Conservation (phyloP, 129 eudicot genomes). For the Kitagawia praeruptora region DNA sequence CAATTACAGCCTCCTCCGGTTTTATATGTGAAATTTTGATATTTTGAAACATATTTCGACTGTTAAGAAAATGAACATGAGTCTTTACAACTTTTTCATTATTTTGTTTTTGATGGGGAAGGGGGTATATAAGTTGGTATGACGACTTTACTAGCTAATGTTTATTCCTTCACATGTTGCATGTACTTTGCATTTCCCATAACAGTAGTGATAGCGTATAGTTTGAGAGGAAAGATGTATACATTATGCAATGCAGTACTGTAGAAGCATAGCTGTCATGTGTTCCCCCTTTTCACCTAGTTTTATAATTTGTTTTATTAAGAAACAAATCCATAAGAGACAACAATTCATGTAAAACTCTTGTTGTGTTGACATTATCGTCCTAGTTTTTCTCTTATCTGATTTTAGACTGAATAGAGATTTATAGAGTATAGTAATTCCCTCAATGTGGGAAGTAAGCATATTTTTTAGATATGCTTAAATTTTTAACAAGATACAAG, state of each 20-base stretch:
- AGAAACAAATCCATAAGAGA: background rate
- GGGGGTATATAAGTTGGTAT: background rate
- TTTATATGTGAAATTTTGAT: too few relatives aligned
- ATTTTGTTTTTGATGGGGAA: background rate
- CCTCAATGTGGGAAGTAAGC: background rate
- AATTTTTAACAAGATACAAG: background rate
- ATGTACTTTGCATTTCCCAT: background rate
- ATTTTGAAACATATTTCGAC: too few relatives aligned
- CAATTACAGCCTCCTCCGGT: too few relatives aligned
- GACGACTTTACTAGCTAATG: background rate
- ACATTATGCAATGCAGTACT: background rate
- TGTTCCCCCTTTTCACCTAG: background rate
- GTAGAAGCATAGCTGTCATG: background rate
- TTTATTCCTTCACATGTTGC: background rate
- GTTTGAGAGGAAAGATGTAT: background rate
- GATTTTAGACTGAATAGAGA: background rate
- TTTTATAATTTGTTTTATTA: background rate
- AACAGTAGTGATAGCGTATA: background rate
- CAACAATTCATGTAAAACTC: background rate
- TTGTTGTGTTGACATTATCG: background rate
- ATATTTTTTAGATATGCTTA: background rate
- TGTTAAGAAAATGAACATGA: too few relatives aligned
- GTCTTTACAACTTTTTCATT: background rate
- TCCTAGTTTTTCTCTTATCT: background rate
- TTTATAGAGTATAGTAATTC: background rate